phyloP scores from a whole-genome alignment of 331 rosid genomes.

The Saraca asoca region DNA sequence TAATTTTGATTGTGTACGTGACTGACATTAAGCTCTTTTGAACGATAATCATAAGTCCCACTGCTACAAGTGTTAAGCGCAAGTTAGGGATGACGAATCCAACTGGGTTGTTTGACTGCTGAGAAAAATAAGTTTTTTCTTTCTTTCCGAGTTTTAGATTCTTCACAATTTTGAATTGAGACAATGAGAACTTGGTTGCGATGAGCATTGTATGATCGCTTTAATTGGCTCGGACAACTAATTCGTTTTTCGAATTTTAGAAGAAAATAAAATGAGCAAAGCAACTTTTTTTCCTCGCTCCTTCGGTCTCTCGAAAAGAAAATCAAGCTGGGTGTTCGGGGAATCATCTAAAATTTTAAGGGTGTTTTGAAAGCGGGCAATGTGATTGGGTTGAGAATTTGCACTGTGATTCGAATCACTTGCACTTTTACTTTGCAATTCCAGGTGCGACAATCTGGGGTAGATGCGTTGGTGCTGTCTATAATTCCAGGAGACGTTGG shows the following conservation, averaged over 20 bases:
- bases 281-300: too few species aligned
- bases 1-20: neutral
- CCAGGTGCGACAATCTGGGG: slow-evolving; percentile 68
- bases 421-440: slow-evolving; percentile 37
- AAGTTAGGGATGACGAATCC: neutral
- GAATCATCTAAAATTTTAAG: slow-evolving; percentile 12
- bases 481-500: slow-evolving; percentile 81
- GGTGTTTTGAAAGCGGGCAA: neutral
- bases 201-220: too few species aligned
- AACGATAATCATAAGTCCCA: neutral
- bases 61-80: neutral
- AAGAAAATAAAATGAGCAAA: too few species aligned
- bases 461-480: slow-evolving; percentile 70
- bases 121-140: slow-evolving; percentile 19
- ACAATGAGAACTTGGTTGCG: too few species aligned
- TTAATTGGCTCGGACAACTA: too few species aligned
- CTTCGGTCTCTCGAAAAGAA: too few species aligned
- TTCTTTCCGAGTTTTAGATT: neutral
- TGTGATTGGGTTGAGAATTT: slow-evolving; percentile 25
- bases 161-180: neutral
- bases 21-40: slow-evolving; percentile 16
- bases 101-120: slow-evolving; percentile 37
- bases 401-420: neutral
- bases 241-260: too few species aligned
- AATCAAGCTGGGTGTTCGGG: too few species aligned